Evolutionary conservation across 495 filamentous ascomycete species (phyloP), one percentile per base, ranked within the genome.

Genomic region (Monascus purpureus): DNA sequence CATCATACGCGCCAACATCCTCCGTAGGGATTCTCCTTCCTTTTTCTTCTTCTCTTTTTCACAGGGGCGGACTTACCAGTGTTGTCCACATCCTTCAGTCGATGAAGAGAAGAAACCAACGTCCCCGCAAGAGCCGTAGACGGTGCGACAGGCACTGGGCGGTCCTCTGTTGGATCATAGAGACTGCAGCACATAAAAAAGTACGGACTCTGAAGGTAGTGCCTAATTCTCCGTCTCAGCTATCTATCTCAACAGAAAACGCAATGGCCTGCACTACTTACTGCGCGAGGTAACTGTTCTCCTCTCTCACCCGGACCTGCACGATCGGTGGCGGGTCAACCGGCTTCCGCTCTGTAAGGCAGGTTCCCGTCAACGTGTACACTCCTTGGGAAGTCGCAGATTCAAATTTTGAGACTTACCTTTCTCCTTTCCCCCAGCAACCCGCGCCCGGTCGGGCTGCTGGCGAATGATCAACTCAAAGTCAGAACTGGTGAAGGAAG

Each of bases 241-340:
- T 16, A 17, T 14, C 28, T 28, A 13, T 22, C 25, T 8, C 29
- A 20, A 39, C 29, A 43, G 32, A 15, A 28, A 29, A 2, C 28
- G 13, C 14, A 14, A 15, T 2, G 17, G 16, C 9, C 9, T n/a
- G 4, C 16, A 25, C 11, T 15, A 53, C 75, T 58, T 69, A 80
- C 69, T 83, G 79, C 17, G 72, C 61, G 4, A 84, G 77, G 53
- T 93, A 86, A 24, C 66, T 64, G 29, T 49, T 56, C 37, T 74
- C 65, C 42, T 69, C 67, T 39, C 66, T 71, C 42, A 93, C 75
- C 31, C 70, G 68, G 24, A 96, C 64, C 58, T 94, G 82, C 17
- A 95, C 68, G 47, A 95, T 83, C 32, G 90, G 90, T 15, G 88
- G 90, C 28, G 90, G 90, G 49, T 97, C 90, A 47, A 97, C 76